Base-by-base conservation (phyloP, 257 asterid species). In the Solanum ossicruentum region DNA sequence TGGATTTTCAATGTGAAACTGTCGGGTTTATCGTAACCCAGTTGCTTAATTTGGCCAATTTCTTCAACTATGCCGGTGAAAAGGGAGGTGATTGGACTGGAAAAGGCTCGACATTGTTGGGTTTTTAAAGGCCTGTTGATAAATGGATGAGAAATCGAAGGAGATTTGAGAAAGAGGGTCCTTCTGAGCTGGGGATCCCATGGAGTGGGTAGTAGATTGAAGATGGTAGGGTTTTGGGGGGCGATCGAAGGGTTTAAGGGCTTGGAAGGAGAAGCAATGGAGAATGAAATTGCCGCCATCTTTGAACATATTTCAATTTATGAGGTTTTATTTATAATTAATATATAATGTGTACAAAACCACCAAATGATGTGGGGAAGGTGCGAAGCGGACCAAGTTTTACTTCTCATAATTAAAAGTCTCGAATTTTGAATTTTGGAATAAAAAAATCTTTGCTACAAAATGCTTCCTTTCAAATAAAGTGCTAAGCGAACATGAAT, bases 61-160 rank as follows among this genome's bases (percentile, higher is more conserved):
- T 95, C 99, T 88, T 95, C 99, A 18, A 95, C 97, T 65, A 95
- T 93, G 49, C 97, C 99, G 3, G 99, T 94, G 92, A 95, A 95
- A 15, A 95, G 94, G 87, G 97, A 91, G 63, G 86, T 90, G 66
- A 91, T 84, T 52, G 93, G 57, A 85, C 15, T 84, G 70, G 26
- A 52, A 81, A 65, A 87, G 89, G 84, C 84, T 2, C 17, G 65
- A 51, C 45, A 26, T 7, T 58, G 84, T 10, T 39, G 83, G 89
- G 88, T 86, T 86, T 89, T 89, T 20, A 67, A 52, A 61, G 93
- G 83, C 55, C 87, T 91, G 5, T 2, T 12, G 84, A 80, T 56
- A 83, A 90, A 91, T 78, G 90, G 55, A 15, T 87, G 85, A 11
- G 94, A 85, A 28, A 90, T 80, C 3, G 91, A 28, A 43, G 90